phyloP scores from a whole-genome alignment of 345 rosid species.

The Dimocarpus longan region DNA sequence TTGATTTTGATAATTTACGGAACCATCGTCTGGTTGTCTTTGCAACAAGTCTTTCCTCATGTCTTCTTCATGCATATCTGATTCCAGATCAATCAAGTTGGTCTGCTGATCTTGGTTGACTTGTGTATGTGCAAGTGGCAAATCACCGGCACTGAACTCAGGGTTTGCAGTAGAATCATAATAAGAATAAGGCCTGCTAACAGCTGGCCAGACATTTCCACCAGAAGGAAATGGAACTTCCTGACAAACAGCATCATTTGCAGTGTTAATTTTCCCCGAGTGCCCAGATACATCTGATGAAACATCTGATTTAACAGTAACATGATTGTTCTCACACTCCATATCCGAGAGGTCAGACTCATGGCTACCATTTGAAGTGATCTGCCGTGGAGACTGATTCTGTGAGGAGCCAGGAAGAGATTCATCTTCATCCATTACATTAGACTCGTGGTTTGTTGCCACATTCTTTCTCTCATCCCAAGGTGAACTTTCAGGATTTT shows the following conservation, averaged over 20 bases:
- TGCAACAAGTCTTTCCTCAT: slow-evolving; percentile 50
- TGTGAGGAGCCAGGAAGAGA: slow-evolving; percentile 36
- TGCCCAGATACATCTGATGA: slow-evolving; percentile 39
- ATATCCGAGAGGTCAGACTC: slow-evolving; percentile 33
- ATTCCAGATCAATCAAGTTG: slow-evolving; percentile 57
- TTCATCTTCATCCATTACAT: slow-evolving; percentile 32
- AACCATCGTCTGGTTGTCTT: slow-evolving; percentile 47
- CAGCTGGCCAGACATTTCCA: slow-evolving; percentile 64
- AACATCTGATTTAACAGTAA: slow-evolving; percentile 43
- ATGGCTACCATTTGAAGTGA: slow-evolving; percentile 38
- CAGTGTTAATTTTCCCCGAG: slow-evolving; percentile 40
- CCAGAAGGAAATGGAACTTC: slow-evolving; percentile 50
- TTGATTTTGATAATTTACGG: slow-evolving; percentile 60
- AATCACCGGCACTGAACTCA: slow-evolving; percentile 50
- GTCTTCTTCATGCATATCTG: slow-evolving; percentile 49
- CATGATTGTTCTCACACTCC: slow-evolving; percentile 39
- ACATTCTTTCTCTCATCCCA: slow-evolving; percentile 39
- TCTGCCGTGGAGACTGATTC: slow-evolving; percentile 41
- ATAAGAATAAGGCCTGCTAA: slow-evolving; percentile 47
- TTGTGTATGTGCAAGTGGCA: slow-evolving; percentile 50
- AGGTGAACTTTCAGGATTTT: slow-evolving; percentile 26
- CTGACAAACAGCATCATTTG: slow-evolving; percentile 42
- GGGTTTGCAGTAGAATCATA: slow-evolving; percentile 43
- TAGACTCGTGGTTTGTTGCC: slow-evolving; percentile 24
- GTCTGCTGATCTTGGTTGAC: slow-evolving; percentile 42